A percentile compares a stretch with the other conserved stretches of the same genome.
Conservation (phyloP, 352 stramenopile species). For the Peronospora destructor region DNA sequence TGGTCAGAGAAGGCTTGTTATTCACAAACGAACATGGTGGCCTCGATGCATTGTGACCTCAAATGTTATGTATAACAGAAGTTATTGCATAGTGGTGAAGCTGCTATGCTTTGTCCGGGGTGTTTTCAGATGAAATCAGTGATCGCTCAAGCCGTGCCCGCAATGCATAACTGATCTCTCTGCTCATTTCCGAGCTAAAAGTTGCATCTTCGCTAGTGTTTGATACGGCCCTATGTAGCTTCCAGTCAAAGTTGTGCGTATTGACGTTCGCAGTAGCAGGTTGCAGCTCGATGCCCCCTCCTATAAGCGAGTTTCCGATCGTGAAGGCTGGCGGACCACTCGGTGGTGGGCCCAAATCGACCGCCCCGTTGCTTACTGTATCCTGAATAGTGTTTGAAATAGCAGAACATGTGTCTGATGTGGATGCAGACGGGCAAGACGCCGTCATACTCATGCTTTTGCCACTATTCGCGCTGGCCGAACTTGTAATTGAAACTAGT, state of each 20-base stretch:
- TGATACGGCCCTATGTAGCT: constrained; percentile 27
- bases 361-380: constrained; percentile 12
- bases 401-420: constrained; percentile 6
- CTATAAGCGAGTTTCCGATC: constrained; percentile 77
- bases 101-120: constrained; percentile 13
- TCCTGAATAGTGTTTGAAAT: constrained; percentile 6
- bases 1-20: constrained; percentile 2
- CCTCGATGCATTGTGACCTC: not conserved
- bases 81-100: constrained; percentile 1
- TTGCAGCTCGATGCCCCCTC: constrained; percentile 71
- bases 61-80: too few species aligned
- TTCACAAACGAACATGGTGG: not conserved
- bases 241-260: constrained; percentile 81
- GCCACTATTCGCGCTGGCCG: constrained; percentile 6
- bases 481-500: constrained; percentile 13
- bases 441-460: constrained; percentile 4
- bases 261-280: constrained; percentile 69
- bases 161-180: constrained; percentile 8
- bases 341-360: constrained; percentile 57
- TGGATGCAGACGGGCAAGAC: constrained; percentile 1
- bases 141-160: constrained; percentile 9
- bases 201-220: constrained; percentile 4
- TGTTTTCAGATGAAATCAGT: constrained; percentile 4
- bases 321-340: constrained; percentile 47
- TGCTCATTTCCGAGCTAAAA: not conserved